phyloP scores from a whole-genome alignment of 257 asterid genomes.

The Scutellaria baicalensis region DNA sequence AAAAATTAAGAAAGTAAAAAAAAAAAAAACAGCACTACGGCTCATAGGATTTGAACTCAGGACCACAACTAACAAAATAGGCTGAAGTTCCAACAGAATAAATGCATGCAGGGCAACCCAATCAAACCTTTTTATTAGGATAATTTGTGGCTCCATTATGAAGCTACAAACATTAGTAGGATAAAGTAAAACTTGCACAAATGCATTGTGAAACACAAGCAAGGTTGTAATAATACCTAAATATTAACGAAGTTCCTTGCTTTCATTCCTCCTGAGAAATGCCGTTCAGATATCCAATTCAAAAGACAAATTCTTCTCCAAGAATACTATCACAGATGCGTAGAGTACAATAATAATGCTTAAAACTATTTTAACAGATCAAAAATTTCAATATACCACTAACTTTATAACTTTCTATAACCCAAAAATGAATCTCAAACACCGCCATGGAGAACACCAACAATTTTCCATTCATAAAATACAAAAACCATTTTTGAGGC shows the following conservation, averaged over 20 bases:
- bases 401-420: neutral
- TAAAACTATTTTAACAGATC: neutral
- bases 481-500: slow-evolving; percentile 39
- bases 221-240: no score
- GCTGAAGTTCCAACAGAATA: no score
- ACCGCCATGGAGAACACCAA: neutral
- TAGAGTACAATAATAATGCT: neutral
- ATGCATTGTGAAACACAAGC: no score
- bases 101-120: no score
- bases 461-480: neutral
- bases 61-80: no score
- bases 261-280: slow-evolving; percentile 23
- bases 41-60: no score
- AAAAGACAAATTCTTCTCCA: neutral
- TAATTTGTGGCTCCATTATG: no score
- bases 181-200: no score
- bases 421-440: slow-evolving; percentile 2
- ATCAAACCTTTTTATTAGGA: no score
- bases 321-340: neutral
- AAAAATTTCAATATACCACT: neutral
- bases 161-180: no score
- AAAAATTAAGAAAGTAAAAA: no score
- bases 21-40: no score
- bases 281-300: slow-evolving; percentile 4
- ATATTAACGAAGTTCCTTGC: slow-evolving; percentile 4